phyloP scores from a whole-genome alignment of 2,329 filamentous ascomycete genomes.

The Exophiala viscosa region DNA sequence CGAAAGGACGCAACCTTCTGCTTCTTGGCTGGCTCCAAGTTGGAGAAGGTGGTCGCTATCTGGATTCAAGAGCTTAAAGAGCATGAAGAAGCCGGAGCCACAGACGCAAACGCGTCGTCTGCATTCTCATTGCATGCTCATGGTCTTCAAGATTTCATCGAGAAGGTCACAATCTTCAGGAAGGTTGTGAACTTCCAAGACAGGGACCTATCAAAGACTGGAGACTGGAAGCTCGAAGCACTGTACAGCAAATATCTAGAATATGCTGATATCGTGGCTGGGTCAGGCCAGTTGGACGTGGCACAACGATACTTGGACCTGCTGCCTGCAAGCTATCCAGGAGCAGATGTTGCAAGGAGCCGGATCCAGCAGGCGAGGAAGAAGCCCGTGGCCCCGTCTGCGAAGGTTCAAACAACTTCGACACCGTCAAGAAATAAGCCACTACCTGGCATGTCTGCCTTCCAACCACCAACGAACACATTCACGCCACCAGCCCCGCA shows the following conservation, averaged over 20 bases:
- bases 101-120: slow-evolving; percentile 67
- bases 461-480: slow-evolving; percentile 34
- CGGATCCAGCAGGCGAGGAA: slow-evolving; percentile 80
- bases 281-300: slow-evolving; percentile 78
- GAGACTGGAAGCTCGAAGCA: slow-evolving; percentile 81
- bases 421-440: slow-evolving; percentile 41
- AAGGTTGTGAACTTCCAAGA: slow-evolving; percentile 91
- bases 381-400: slow-evolving; percentile 47
- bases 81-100: slow-evolving; percentile 69
- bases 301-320: slow-evolving; percentile 91
- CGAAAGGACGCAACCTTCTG: slow-evolving; percentile 95
- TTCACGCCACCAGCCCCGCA: slow-evolving; percentile 27
- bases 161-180: slow-evolving; percentile 97
- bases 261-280: slow-evolving; percentile 90
- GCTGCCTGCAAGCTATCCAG: slow-evolving; percentile 75
- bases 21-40: slow-evolving; percentile 89
- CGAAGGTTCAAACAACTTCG: slow-evolving; percentile 40
- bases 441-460: slow-evolving; percentile 41
- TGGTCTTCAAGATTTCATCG: slow-evolving; percentile 86
- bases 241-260: slow-evolving; percentile 95
- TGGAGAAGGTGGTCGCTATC: slow-evolving; percentile 94
- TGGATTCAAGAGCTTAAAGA: slow-evolving; percentile 90
- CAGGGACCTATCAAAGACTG: slow-evolving; percentile 62
- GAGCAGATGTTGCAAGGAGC: slow-evolving; percentile 80
- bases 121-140: slow-evolving; percentile 89